A percentile compares a stretch with the other conserved stretches of the same genome.
Evolutionary conservation across 306 rosid genomes (phyloP).

Genomic region (Oemleria cerasiformis): DNA sequence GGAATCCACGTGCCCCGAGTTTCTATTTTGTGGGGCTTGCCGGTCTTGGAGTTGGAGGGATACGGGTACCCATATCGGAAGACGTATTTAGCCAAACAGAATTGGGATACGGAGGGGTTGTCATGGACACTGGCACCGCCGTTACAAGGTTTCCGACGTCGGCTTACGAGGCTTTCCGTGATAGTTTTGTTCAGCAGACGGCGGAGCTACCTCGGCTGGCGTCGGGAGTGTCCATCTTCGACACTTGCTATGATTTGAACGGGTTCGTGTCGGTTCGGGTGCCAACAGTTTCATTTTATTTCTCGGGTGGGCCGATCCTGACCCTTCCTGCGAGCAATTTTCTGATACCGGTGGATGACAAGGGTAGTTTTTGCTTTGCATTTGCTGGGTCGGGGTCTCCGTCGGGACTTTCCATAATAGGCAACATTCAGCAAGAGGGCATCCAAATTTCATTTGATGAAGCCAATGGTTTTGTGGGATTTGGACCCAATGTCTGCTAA

Average conservation of each 20-base stretch:
- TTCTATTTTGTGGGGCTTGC: constrained; percentile 68
- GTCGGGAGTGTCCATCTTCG: constrained; percentile 63
- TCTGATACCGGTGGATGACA: constrained; percentile 63
- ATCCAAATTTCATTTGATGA: constrained; percentile 79
- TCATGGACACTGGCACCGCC: constrained; percentile 95
- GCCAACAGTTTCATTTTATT: constrained; percentile 80
- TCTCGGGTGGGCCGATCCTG: constrained; percentile 67
- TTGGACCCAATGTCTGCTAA: constrained; percentile 81
- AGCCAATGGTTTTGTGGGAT: constrained; percentile 82
- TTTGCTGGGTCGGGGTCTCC: constrained; percentile 61
- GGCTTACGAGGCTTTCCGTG: constrained; percentile 60
- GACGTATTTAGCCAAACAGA: constrained; percentile 44
- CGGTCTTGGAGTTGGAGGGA: constrained; percentile 87
- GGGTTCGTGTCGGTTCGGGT: constrained; percentile 85
- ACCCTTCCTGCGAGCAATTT: constrained; percentile 78
- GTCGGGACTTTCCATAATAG: constrained; percentile 59
- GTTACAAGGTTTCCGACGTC: constrained; percentile 64
- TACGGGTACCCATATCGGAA: constrained; percentile 49
- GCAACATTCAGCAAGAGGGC: constrained; percentile 90
- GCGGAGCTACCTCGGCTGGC: constrained; percentile 60
- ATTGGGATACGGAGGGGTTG: constrained; percentile 68
- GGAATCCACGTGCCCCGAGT: constrained; percentile 62
- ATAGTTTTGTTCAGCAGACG: constrained; percentile 58
- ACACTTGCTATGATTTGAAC: constrained; percentile 62
- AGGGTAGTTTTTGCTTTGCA: constrained; percentile 80